phyloP scores from a whole-genome alignment of 306 rosid species.

The Begonia loranthoides region DNA sequence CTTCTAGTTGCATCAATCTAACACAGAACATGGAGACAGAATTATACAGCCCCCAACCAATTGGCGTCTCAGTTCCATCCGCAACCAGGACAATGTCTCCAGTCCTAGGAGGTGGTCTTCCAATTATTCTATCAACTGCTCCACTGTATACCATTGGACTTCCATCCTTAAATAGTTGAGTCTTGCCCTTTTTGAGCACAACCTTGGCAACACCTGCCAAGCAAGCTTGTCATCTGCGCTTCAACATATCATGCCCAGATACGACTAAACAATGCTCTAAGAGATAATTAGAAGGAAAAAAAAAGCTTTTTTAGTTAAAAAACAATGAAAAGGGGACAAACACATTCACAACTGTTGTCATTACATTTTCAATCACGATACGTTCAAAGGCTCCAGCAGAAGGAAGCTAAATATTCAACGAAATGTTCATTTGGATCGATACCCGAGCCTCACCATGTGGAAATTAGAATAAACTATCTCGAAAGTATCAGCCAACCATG shows the following conservation, averaged over 20 bases:
- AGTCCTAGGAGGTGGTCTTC: conserved; percentile 82
- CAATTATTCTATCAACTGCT: conserved; percentile 83
- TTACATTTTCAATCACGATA: background rate
- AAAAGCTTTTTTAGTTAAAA: background rate
- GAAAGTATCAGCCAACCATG: no score
- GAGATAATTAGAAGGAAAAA: background rate
- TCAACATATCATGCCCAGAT: background rate
- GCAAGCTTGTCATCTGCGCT: conserved; percentile 13
- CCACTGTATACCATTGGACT: conserved; percentile 97
- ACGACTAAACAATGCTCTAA: background rate
- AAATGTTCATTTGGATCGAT: background rate
- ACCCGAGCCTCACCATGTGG: background rate
- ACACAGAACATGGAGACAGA: conserved; percentile 87
- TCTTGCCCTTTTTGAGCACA: conserved; percentile 82
- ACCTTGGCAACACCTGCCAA: conserved; percentile 76
- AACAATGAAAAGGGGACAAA: background rate
- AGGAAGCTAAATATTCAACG: background rate
- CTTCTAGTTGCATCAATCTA: conserved; percentile 83
- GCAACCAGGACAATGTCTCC: conserved; percentile 82
- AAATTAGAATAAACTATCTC: background rate
- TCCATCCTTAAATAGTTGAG: conserved; percentile 92
- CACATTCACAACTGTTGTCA: background rate
- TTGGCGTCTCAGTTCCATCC: conserved; percentile 74
- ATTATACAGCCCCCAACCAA: conserved; percentile 93
- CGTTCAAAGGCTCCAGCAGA: background rate